Evolutionary conservation across 495 filamentous ascomycete species (phyloP).

Genomic region (Penicillium argentinense): DNA sequence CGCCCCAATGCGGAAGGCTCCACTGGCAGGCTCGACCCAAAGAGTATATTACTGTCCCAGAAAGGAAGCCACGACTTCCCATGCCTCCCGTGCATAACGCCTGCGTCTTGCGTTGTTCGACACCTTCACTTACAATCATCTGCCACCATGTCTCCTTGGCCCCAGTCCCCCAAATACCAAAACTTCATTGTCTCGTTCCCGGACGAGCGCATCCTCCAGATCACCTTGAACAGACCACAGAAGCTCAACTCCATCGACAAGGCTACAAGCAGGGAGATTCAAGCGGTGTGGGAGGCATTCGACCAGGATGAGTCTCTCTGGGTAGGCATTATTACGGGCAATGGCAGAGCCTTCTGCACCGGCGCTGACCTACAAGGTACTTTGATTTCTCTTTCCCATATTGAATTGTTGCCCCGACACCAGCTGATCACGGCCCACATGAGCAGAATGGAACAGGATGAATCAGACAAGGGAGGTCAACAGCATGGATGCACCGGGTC

Average conservation of each 20-base stretch:
- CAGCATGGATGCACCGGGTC: conserved; percentile 47
- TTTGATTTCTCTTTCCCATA: not conserved
- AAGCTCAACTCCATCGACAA: conserved; percentile 49
- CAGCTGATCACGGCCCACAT: not conserved
- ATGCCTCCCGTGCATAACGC: not conserved
- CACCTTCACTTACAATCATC: not conserved
- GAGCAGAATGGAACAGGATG: conserved; percentile 40
- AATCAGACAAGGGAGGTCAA: conserved; percentile 38
- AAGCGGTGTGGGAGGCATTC: conserved; percentile 50
- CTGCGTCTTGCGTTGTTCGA: not conserved
- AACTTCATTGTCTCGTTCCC: conserved; percentile 44
- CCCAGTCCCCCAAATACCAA: conserved; percentile 13
- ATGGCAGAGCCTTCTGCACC: conserved; percentile 56
- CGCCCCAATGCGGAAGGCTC: no score
- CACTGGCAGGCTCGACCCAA: no score
- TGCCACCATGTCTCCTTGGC: conserved; percentile 25
- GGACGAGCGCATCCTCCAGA: conserved; percentile 37
- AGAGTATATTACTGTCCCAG: no score
- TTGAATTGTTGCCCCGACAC: not conserved
- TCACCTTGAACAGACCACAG: conserved; percentile 46
- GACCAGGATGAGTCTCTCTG: conserved; percentile 52
- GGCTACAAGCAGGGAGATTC: conserved; percentile 48
- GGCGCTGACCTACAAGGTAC: conserved; percentile 53
- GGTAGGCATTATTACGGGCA: conserved; percentile 56
- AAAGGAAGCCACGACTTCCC: no score